phyloP scores from a whole-genome alignment of 2,329 filamentous ascomycete genomes.

The Paradendryphiella salina region DNA sequence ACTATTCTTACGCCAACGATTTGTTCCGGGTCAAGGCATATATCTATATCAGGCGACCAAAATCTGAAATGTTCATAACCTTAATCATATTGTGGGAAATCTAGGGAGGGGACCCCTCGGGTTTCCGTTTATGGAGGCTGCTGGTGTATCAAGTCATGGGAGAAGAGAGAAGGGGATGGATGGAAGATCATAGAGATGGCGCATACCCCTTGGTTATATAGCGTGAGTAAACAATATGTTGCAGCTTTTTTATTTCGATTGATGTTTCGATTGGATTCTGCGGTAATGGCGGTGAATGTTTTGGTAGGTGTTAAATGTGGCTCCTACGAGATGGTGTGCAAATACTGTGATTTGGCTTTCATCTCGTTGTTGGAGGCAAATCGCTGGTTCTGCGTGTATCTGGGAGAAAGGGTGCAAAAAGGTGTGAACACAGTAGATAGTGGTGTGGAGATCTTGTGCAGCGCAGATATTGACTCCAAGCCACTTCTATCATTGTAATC shows the following conservation, averaged over 20 bases:
- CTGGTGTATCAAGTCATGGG: not conserved
- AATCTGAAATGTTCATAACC: constrained; percentile 8
- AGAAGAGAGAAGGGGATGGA: not conserved
- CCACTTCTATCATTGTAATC: too few species aligned
- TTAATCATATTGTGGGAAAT: constrained; percentile 9
- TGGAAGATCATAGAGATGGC: constrained; percentile 5
- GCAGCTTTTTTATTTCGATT: constrained; percentile 2
- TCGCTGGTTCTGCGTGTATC: not conserved
- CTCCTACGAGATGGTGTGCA: not conserved
- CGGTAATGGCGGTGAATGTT: not conserved
- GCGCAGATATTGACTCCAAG: too few species aligned
- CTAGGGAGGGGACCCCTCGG: not conserved
- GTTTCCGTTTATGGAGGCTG: not conserved
- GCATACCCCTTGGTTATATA: constrained; percentile 16
- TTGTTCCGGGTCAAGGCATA: not conserved
- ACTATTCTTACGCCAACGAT: constrained; percentile 3
- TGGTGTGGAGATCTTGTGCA: too few species aligned
- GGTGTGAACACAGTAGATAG: too few species aligned
- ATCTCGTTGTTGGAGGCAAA: too few species aligned
- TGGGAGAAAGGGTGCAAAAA: not conserved
- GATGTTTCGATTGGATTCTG: not conserved
- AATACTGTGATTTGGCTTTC: not conserved
- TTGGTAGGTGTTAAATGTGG: too few species aligned
- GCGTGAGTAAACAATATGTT: constrained; percentile 9
- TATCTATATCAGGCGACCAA: not conserved